Percentiles rank a stretch among this genome's conserved stretches.
These are phyloP conservation scores for Boletus huronensis DNA, from an alignment of 768 basidiomycete genomes.

Conservation along the genomic window DNA sequence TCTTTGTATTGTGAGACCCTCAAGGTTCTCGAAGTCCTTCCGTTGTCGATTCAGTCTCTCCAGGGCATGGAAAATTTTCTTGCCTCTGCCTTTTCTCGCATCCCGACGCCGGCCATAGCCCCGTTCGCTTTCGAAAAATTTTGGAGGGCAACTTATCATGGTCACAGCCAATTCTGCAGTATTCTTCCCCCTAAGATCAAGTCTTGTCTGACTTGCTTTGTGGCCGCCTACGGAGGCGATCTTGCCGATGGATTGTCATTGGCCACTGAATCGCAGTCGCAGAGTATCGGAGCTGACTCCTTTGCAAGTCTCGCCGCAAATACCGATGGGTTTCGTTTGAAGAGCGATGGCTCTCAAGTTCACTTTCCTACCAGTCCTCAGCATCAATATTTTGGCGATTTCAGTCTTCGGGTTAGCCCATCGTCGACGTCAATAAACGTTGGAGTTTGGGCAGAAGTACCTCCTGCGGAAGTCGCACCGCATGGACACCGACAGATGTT, in stretches of 20 bases:
- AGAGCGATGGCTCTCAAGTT: slow-evolving; percentile 8
- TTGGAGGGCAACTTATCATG: slow-evolving; percentile 56
- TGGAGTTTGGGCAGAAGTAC: not conserved
- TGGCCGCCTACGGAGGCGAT: slow-evolving; percentile 47
- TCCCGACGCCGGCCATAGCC: slow-evolving; percentile 46
- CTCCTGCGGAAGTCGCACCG: not conserved
- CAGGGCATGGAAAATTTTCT: slow-evolving; percentile 44
- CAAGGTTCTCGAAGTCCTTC: slow-evolving; percentile 34
- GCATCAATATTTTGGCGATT: slow-evolving; percentile 8
- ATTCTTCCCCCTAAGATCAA: slow-evolving; percentile 43
- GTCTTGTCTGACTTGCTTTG: slow-evolving; percentile 43
- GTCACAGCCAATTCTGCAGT: slow-evolving; percentile 33
- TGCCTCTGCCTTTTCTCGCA: slow-evolving; percentile 47
- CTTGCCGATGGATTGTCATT: slow-evolving; percentile 43
- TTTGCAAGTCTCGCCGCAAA: slow-evolving; percentile 6
- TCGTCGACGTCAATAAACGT: not conserved
- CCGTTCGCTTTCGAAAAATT: slow-evolving; percentile 52
- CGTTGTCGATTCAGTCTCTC: slow-evolving; percentile 42
- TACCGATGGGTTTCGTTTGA: slow-evolving; percentile 16
- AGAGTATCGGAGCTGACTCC: slow-evolving; percentile 26
- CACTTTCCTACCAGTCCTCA: not conserved
- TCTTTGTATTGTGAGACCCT: slow-evolving; percentile 47
- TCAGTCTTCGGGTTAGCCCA: slow-evolving; percentile 24
- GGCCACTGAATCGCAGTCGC: slow-evolving; percentile 35
- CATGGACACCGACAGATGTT: not conserved